Conservation (phyloP, 306 rosid genomes). For the Pyrus communis region DNA sequence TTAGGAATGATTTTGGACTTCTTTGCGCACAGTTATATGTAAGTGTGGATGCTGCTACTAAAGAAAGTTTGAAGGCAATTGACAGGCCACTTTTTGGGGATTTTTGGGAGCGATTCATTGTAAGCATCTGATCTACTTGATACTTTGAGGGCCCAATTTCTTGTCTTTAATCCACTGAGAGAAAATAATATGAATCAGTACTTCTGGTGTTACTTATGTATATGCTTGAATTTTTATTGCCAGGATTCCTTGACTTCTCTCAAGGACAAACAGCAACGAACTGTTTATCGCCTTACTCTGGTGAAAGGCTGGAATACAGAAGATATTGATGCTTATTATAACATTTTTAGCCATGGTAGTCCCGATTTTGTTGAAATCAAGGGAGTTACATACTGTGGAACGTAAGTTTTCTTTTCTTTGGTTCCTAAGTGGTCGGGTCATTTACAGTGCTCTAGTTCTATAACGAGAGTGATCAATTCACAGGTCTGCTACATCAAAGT, state of each 20-base stretch:
- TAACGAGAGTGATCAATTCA: conserved; percentile 16
- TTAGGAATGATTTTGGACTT: conserved; percentile 4
- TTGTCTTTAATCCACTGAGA: too few species aligned
- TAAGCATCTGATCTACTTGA: conserved; percentile 28
- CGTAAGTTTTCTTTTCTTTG: conserved; percentile 47
- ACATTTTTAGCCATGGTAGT: conserved; percentile 70
- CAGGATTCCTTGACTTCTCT: conserved; percentile 88
- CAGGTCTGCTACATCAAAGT: conserved; percentile 87
- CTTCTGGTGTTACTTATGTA: conserved; percentile 9
- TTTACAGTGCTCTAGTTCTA: conserved; percentile 8
- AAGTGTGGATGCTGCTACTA: conserved; percentile 96
- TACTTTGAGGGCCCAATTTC: neutral
- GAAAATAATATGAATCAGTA: neutral
- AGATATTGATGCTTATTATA: conserved; percentile 77
- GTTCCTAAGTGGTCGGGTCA: neutral
- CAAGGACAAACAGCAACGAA: conserved; percentile 82
- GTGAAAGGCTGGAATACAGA: conserved; percentile 97
- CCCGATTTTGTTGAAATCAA: conserved; percentile 97
- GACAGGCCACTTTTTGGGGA: conserved; percentile 98
- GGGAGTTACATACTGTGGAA: conserved; percentile 96
- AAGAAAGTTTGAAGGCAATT: conserved; percentile 89
- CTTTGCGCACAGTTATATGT: conserved; percentile 71
- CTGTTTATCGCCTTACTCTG: conserved; percentile 89
- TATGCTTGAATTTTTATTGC: conserved; percentile 9
- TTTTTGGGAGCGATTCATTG: conserved; percentile 95